phyloP scores from a whole-genome alignment of 2,329 filamentous ascomycete genomes.

The Penicillium freii region DNA sequence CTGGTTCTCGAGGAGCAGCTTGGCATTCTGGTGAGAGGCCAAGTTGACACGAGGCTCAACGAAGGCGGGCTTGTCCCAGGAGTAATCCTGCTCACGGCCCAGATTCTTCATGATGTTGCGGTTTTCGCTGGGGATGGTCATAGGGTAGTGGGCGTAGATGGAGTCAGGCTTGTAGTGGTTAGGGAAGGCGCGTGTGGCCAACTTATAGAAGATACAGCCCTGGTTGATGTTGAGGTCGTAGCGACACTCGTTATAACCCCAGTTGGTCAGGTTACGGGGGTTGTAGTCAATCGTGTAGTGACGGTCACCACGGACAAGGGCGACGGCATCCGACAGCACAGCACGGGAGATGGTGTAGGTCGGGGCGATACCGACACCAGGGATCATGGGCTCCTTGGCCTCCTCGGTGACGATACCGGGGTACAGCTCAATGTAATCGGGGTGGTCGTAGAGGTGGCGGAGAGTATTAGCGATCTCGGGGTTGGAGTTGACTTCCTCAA shows the following conservation, averaged over 20 bases:
- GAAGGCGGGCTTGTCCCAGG: slow-evolving; percentile 61
- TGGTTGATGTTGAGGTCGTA: slow-evolving; percentile 74
- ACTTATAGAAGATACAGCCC: slow-evolving; percentile 81
- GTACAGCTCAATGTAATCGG: slow-evolving; percentile 77
- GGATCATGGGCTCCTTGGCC: slow-evolving; percentile 69
- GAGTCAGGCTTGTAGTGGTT: slow-evolving; percentile 75
- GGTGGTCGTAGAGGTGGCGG: slow-evolving; percentile 64
- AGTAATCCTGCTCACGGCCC: slow-evolving; percentile 66
- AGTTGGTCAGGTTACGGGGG: slow-evolving; percentile 73
- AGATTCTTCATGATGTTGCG: slow-evolving; percentile 66
- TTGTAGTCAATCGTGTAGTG: slow-evolving; percentile 79
- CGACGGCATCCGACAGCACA: slow-evolving; percentile 73
- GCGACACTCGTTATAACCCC: slow-evolving; percentile 74
- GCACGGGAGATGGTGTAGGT: slow-evolving; percentile 75
- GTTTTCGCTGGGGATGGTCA: slow-evolving; percentile 70
- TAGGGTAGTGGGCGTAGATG: slow-evolving; percentile 76
- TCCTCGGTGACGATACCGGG: slow-evolving; percentile 75
- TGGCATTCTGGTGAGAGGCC: slow-evolving; percentile 60
- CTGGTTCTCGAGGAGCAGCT: slow-evolving; percentile 60
- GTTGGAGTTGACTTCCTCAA: slow-evolving; percentile 81
- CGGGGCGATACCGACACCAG: slow-evolving; percentile 71
- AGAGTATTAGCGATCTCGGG: slow-evolving; percentile 66
- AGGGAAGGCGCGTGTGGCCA: slow-evolving; percentile 76
- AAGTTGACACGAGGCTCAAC: slow-evolving; percentile 55
- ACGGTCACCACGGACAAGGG: slow-evolving; percentile 73